Percentiles rank a stretch among this genome's conserved stretches.
These are phyloP conservation scores for Austroboletus festivus DNA, from an alignment of 768 basidiomycete genomes.

Conservation along the genomic window DNA sequence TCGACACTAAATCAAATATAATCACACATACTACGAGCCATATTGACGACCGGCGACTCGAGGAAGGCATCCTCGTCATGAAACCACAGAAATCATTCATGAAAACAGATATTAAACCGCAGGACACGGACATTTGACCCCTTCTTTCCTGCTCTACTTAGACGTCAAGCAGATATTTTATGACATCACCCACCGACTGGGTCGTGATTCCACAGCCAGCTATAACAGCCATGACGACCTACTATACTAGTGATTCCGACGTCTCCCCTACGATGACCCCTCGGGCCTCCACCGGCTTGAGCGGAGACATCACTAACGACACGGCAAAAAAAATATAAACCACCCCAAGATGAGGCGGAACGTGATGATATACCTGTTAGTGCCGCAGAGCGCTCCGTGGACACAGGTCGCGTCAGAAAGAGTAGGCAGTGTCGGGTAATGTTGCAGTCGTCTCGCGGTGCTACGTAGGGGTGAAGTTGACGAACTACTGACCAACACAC, in stretches of 20 bases:
- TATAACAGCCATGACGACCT: neutral
- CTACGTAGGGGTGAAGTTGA: slow-evolving; percentile 19
- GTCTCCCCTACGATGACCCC: neutral
- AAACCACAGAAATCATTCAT: too few species aligned
- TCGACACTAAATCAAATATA: too few species aligned
- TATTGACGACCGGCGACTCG: too few species aligned
- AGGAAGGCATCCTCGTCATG: too few species aligned
- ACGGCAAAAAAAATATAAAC: neutral
- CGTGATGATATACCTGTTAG: too few species aligned
- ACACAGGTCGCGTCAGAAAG: neutral
- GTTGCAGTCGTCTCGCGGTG: neutral
- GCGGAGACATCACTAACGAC: neutral
- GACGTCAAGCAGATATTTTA: neutral
- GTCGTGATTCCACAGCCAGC: neutral
- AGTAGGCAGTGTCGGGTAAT: neutral
- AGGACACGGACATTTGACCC: too few species aligned
- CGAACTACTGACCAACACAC: slow-evolving; percentile 14
- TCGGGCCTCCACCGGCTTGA: neutral
- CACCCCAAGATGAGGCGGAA: too few species aligned
- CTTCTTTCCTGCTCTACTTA: too few species aligned
- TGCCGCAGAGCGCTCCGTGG: neutral
- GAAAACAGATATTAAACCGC: too few species aligned
- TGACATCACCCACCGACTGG: neutral
- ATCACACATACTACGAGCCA: too few species aligned
- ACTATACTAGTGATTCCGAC: too few species aligned